Evolutionary conservation across 2,329 filamentous ascomycete genomes (phyloP).

Genomic region (Aspergillus pseudotamarii): DNA sequence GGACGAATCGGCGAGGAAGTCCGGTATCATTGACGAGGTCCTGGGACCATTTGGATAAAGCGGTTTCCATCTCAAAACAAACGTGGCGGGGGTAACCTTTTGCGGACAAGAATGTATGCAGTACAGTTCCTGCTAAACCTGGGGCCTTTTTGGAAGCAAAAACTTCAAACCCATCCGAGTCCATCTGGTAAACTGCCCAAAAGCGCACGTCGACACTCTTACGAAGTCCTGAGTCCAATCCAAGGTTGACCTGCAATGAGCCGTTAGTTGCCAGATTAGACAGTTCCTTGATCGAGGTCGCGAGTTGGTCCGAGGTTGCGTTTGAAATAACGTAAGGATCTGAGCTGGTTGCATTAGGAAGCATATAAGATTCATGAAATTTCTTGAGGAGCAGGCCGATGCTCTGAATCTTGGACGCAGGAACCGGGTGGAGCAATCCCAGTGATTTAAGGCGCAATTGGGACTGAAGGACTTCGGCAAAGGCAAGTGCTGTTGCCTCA

Average conservation of each 20-base stretch:
- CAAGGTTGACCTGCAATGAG: conserved; percentile 36
- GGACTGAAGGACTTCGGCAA: conserved; percentile 48
- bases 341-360: conserved; percentile 19
- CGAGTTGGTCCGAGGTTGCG: conserved; percentile 24
- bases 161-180: conserved; percentile 38
- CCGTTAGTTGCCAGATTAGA: conserved; percentile 30
- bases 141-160: conserved; percentile 49
- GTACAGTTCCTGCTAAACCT: conserved; percentile 46
- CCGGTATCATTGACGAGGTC: conserved; percentile 30
- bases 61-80: conserved; percentile 44
- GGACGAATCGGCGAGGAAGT: conserved; percentile 42
- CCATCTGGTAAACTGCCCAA: conserved; percentile 45
- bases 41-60: conserved; percentile 40
- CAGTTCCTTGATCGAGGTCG: conserved; percentile 35
- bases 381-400: conserved; percentile 35
- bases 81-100: conserved; percentile 42
- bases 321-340: conserved; percentile 27
- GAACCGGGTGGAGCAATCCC: conserved; percentile 44
- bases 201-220: conserved; percentile 41
- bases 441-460: conserved; percentile 48
- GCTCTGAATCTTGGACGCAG: conserved; percentile 35
- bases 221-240: conserved; percentile 46
- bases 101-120: conserved; percentile 51
- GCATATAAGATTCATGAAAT: conserved; percentile 32
- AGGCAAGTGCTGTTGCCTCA: conserved; percentile 44